A percentile compares a stretch with the other conserved stretches of the same genome.
phyloP scores from a whole-genome alignment of 139 green algal genomes.

The Picochlorum sp. region DNA sequence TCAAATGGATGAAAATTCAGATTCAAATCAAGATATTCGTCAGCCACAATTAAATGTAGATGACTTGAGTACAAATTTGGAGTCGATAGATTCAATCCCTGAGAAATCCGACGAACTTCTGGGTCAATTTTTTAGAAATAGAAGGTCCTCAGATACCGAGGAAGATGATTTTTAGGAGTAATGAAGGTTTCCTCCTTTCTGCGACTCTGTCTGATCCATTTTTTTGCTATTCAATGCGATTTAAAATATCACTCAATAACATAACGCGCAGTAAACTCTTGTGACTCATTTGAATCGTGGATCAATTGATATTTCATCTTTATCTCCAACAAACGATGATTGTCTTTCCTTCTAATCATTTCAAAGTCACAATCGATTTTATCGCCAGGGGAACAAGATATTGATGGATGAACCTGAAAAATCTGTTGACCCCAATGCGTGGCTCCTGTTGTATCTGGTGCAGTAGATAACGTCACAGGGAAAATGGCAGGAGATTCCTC shows the following conservation, averaged over 20 bases:
- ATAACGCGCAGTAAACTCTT: not conserved
- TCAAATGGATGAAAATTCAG: not conserved
- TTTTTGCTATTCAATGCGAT: too few species aligned
- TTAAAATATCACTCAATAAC: not conserved
- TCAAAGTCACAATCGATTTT: slow-evolving; percentile 38
- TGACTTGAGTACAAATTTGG: too few species aligned
- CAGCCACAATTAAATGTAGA: too few species aligned
- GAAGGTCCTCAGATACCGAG: too few species aligned
- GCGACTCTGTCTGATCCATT: too few species aligned
- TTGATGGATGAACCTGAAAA: slow-evolving; percentile 69
- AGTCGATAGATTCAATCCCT: too few species aligned
- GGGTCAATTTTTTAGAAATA: too few species aligned
- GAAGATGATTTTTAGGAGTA: too few species aligned
- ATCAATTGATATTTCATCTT: slow-evolving; percentile 17
- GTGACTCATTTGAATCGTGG: too few species aligned
- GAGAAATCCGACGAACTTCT: too few species aligned
- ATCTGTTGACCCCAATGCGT: slow-evolving; percentile 92
- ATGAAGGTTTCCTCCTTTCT: too few species aligned
- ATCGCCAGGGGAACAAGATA: slow-evolving; percentile 50
- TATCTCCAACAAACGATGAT: slow-evolving; percentile 78
- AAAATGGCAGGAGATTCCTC: slow-evolving; percentile 49
- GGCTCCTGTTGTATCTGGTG: slow-evolving; percentile 62
- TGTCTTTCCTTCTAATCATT: slow-evolving; percentile 55
- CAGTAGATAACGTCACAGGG: slow-evolving; percentile 66
- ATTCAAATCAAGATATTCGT: not conserved